These are phyloP conservation scores for Avena sativa DNA, from an alignment of 176 grass and related monocot species.

Conservation along the genomic window DNA sequence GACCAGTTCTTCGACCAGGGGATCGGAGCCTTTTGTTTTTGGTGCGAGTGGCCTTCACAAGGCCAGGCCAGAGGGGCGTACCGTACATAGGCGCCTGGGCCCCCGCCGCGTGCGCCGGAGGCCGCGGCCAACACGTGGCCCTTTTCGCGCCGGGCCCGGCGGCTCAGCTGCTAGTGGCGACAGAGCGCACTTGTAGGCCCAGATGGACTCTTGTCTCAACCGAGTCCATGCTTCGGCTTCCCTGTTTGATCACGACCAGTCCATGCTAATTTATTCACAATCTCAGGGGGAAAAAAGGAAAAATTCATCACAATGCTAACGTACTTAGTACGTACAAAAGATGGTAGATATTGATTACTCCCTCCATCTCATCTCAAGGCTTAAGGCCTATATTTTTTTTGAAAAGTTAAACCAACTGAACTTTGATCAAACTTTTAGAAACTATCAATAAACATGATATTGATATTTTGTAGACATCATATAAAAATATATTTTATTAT, in stretches of 20 bases:
- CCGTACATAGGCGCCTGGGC: not conserved
- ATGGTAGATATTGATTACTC: too few species aligned
- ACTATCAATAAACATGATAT: too few species aligned
- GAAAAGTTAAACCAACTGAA: too few species aligned
- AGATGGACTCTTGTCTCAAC: not conserved
- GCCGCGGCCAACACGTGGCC: not conserved
- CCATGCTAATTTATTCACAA: too few species aligned
- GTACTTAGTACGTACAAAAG: too few species aligned
- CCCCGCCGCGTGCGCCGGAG: not conserved
- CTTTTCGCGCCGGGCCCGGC: not conserved
- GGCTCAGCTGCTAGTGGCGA: not conserved
- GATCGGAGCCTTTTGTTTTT: not conserved
- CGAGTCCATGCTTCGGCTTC: not conserved
- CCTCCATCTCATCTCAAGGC: too few species aligned
- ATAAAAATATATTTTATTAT: too few species aligned
- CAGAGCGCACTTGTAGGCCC: not conserved
- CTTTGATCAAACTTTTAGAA: too few species aligned
- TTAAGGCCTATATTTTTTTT: too few species aligned
- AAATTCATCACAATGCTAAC: too few species aligned
- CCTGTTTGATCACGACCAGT: not conserved
- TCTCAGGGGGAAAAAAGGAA: too few species aligned
- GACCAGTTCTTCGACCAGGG: not conserved
- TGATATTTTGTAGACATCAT: too few species aligned
- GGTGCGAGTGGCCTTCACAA: not conserved
- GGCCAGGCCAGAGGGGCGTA: not conserved